These are phyloP conservation scores for Fusarium sp. DNA, from an alignment of 2,329 filamentous ascomycete genomes.

Conservation along the genomic window DNA sequence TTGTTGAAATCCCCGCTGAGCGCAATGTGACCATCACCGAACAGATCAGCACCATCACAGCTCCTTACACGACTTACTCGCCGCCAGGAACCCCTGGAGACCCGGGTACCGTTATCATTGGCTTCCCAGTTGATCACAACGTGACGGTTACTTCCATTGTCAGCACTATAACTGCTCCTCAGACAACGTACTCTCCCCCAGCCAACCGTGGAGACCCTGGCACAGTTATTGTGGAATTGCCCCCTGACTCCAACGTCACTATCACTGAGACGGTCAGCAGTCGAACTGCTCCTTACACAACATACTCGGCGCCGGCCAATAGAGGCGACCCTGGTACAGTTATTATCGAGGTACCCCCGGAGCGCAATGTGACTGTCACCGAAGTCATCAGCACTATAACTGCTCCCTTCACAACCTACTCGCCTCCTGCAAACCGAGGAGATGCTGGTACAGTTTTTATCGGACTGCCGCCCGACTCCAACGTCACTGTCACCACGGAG, in stretches of 20 bases:
- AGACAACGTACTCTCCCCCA: constrained; percentile 9
- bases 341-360: constrained; percentile 19
- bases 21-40: constrained; percentile 35
- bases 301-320: not conserved
- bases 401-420: constrained; percentile 17
- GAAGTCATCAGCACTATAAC: constrained; percentile 17
- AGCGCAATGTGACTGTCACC: constrained; percentile 24
- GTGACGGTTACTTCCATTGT: not conserved
- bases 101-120: constrained; percentile 22
- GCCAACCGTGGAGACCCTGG: constrained; percentile 5
- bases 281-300: not conserved
- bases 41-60: constrained; percentile 7
- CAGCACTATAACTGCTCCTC: constrained; percentile 1
- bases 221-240: constrained; percentile 9
- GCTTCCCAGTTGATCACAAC: constrained; percentile 4
- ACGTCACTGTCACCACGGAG: constrained; percentile 22
- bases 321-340: constrained; percentile 11
- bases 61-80: constrained; percentile 21
- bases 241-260: constrained; percentile 13
- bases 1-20: constrained; percentile 17
- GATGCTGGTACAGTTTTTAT: constrained; percentile 26
- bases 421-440: constrained; percentile 6
- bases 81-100: constrained; percentile 16
- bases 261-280: constrained; percentile 6
- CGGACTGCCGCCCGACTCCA: constrained; percentile 14